These are phyloP conservation scores for Hirsutella minnesotensis DNA, from an alignment of 2,329 filamentous ascomycete genomes.

Conservation along the genomic window DNA sequence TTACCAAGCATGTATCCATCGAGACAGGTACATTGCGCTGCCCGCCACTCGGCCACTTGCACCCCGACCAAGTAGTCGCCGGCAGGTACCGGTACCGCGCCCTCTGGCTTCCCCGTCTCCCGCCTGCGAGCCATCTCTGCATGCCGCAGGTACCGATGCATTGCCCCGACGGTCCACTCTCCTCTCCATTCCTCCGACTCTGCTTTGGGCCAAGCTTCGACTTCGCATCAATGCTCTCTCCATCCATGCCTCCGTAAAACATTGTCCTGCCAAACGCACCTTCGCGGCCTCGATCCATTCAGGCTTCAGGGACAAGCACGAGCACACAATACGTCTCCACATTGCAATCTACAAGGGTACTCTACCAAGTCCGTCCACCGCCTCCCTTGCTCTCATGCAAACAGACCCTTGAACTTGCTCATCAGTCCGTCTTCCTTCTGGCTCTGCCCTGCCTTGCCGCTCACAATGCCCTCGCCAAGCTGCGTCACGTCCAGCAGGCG, in stretches of 20 bases:
- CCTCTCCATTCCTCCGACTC: not conserved
- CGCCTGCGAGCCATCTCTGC: not conserved
- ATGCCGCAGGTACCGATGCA: conserved; percentile 1
- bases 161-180: not conserved
- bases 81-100: not conserved
- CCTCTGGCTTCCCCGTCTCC: not conserved
- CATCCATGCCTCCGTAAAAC: no score
- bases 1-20: not conserved
- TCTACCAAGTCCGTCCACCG: no score
- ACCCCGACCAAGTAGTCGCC: not conserved
- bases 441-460: conserved; percentile 1
- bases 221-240: not conserved
- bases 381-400: no score
- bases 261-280: no score
- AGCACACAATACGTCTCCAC: no score
- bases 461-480: conserved; percentile 11
- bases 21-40: no score
- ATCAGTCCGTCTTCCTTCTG: not conserved
- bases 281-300: no score
- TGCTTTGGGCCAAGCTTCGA: not conserved
- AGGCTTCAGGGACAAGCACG: no score
- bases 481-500: conserved; percentile 19
- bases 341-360: no score
- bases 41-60: no score
- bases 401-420: not conserved